Percentiles rank a stretch among this genome's conserved stretches.
Conservation (phyloP, 352 stramenopile genomes). For the Thalassiosira mediterranea region DNA sequence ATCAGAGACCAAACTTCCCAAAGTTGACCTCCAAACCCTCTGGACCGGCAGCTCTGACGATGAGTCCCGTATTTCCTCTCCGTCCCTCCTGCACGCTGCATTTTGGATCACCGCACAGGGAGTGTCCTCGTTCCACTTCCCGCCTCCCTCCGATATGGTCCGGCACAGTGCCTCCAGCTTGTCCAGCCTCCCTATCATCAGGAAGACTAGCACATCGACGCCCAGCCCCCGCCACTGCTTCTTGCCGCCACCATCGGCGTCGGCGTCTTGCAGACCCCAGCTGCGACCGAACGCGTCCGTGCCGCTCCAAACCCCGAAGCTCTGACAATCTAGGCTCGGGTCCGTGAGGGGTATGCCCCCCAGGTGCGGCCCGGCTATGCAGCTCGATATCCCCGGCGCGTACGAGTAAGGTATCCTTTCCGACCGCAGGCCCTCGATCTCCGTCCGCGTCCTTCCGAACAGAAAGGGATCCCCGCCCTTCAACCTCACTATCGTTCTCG, state of each 20-base stretch:
- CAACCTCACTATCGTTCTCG: slow-evolving; percentile 36
- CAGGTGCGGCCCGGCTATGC: slow-evolving; percentile 48
- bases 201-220: slow-evolving; percentile 50
- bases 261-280: slow-evolving; percentile 8
- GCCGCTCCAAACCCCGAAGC: slow-evolving; percentile 52
- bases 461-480: slow-evolving; percentile 52
- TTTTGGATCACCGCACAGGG: slow-evolving; percentile 52
- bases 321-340: slow-evolving; percentile 43
- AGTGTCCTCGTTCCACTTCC: slow-evolving; percentile 37
- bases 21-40: slow-evolving; percentile 39
- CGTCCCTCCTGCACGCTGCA: slow-evolving; percentile 19
- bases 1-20: slow-evolving; percentile 25
- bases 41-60: slow-evolving; percentile 16
- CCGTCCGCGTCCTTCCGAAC: slow-evolving; percentile 34
- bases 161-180: slow-evolving; percentile 47
- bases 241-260: not conserved
- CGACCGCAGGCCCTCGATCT: slow-evolving; percentile 32
- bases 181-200: slow-evolving; percentile 54
- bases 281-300: slow-evolving; percentile 40
- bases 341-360: slow-evolving; percentile 51
- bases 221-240: slow-evolving; percentile 1
- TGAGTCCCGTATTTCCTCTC: not conserved
- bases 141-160: slow-evolving; percentile 7
- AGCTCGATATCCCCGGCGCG: slow-evolving; percentile 38
- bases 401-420: slow-evolving; percentile 37